A percentile compares a stretch with the other conserved stretches of the same genome.
Conservation (phyloP, 1,284 basidiomycete genomes). For the Volvariella volvacea region DNA sequence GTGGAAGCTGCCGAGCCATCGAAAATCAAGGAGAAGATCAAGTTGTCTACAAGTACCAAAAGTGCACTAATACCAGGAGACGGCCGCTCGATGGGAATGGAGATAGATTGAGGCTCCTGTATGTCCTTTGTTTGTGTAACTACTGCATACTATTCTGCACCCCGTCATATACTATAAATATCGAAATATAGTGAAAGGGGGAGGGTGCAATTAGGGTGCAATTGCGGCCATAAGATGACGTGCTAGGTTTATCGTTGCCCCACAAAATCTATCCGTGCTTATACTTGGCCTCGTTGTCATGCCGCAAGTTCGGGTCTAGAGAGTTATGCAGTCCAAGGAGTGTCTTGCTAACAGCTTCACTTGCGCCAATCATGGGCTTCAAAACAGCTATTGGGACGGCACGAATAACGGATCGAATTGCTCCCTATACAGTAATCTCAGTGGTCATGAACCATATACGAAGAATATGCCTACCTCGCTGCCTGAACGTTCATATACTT, state of each 20-base stretch:
- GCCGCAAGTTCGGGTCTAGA: slow-evolving; percentile 72
- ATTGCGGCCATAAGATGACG: too few species aligned
- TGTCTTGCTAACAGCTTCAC: slow-evolving; percentile 94
- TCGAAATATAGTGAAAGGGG: neutral
- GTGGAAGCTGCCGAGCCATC: slow-evolving; percentile 37
- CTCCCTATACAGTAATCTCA: slow-evolving; percentile 50
- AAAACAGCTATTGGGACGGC: slow-evolving; percentile 96
- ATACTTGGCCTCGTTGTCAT: slow-evolving; percentile 86
- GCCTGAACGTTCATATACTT: slow-evolving; percentile 90
- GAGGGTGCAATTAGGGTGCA: too few species aligned
- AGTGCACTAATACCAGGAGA: slow-evolving; percentile 74
- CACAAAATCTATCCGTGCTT: slow-evolving; percentile 54
- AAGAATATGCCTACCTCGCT: slow-evolving; percentile 58
- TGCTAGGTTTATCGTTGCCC: slow-evolving; percentile 4
- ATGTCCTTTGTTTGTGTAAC: neutral
- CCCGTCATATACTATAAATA: slow-evolving; percentile 3
- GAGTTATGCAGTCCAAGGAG: slow-evolving; percentile 88
- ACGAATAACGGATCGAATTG: slow-evolving; percentile 86
- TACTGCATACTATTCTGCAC: neutral
- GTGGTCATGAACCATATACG: neutral
- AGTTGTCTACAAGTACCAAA: slow-evolving; percentile 58
- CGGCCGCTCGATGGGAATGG: slow-evolving; percentile 78
- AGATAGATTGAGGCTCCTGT: slow-evolving; percentile 48
- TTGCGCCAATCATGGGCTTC: slow-evolving; percentile 95
- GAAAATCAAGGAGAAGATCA: slow-evolving; percentile 73